These are phyloP conservation scores for Aureobasidium melanogenum DNA, from an alignment of 2,329 filamentous ascomycete genomes.

Conservation along the genomic window DNA sequence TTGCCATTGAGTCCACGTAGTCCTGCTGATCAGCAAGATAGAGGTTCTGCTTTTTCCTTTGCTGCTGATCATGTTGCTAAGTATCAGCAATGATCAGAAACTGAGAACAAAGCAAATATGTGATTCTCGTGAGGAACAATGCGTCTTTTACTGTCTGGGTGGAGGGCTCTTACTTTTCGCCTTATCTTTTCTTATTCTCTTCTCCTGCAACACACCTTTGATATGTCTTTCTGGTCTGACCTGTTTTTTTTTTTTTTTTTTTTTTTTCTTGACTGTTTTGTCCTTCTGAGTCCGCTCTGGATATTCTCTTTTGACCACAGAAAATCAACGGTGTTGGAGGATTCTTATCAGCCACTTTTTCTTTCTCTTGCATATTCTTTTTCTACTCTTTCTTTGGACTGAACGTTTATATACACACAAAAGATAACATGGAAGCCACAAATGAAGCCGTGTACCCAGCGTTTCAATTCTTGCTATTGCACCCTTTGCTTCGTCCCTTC, in stretches of 20 bases:
- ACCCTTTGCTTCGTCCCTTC: too few species aligned
- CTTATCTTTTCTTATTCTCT: not conserved
- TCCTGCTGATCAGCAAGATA: constrained; percentile 55
- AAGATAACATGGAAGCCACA: too few species aligned
- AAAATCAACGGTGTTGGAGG: not conserved
- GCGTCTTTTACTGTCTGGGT: not conserved
- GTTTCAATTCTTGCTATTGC: too few species aligned
- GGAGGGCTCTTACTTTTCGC: not conserved
- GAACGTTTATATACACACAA: too few species aligned
- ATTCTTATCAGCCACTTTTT: not conserved
- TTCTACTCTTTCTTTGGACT: not conserved
- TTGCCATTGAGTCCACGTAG: constrained; percentile 78
- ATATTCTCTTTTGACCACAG: not conserved
- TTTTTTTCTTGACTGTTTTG: too few species aligned
- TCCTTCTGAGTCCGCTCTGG: not conserved
- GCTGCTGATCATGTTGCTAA: not conserved
- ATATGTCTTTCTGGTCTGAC: not conserved
- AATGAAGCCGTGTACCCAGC: too few species aligned
- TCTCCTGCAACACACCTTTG: not conserved
- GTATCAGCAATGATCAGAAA: not conserved
- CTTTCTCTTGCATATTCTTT: not conserved
- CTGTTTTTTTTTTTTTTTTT: too few species aligned
- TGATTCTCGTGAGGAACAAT: not conserved
- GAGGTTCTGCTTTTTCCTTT: constrained; percentile 3
- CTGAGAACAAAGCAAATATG: not conserved